Evolutionary conservation across 1,139 yeast genomes (phyloP), one percentile per base, ranked within the genome.

Genomic region (Saccharomyces hybrid): DNA sequence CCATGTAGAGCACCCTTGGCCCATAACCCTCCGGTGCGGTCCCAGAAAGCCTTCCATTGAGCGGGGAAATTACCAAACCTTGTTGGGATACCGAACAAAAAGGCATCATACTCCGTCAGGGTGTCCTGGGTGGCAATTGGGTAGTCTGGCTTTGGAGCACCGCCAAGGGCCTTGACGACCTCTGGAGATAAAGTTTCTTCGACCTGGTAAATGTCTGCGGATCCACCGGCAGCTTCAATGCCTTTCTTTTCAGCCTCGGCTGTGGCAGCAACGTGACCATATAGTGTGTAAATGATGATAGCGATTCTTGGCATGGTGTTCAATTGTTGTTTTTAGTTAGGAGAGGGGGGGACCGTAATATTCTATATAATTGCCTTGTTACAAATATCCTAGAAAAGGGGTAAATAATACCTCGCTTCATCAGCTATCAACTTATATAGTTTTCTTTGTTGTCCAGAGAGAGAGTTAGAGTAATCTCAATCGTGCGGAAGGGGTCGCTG

Each of bases 61-160:
- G 90, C 86, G 61, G 95, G 89, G 75, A 80, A 77, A 75, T 79
- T 84, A 73, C 95, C 96, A 70, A 71, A 88, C 75, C 95, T 81
- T 57, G 95, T 87, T 69, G 95, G 93, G 61, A 87, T 73, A 70
- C 96, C 96, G 59, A 88, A 86, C 62, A 88, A 63, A 75, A 86
- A 82, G 52, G 85, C 90, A 67, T 88, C 95, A 74, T 84, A 87
- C 61, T 78, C 72, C 31, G 73, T 71, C 63, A 88, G 76, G 42
- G 82, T 79, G 11, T 78, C 84, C 27, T 73, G 68, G 11, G 87
- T 75, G 53, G 88, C 88, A 69, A 82, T 76, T 70, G 95, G 95
- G 73, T 78, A 82, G 61, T 80, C 79, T 61, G 87, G 80, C 69
- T 79, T 84, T 46, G 82, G 76, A 58, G 89, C 86, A 59, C 93